These are phyloP conservation scores for Purshia tridentata DNA, from an alignment of 306 rosid genomes.

Conservation along the genomic window DNA sequence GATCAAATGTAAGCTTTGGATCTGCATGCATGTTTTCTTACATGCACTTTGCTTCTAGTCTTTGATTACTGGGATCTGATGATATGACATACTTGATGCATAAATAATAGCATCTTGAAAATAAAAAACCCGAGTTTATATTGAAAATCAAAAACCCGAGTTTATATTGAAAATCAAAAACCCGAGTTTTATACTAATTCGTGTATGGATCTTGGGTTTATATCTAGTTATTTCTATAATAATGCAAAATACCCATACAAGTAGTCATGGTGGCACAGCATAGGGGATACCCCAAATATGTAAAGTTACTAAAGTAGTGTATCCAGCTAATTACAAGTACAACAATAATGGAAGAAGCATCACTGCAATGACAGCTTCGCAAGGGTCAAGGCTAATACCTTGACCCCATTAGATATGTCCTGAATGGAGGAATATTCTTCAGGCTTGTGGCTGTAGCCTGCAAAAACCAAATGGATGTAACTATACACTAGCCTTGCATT, in stretches of 20 bases:
- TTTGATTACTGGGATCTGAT: background rate
- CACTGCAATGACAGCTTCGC: slow-evolving; percentile 78
- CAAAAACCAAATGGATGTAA: slow-evolving; percentile 24
- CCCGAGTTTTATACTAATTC: too few species aligned
- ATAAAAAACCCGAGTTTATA: too few species aligned
- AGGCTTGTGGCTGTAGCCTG: slow-evolving; percentile 98
- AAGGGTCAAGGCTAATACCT: slow-evolving; percentile 75
- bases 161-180: too few species aligned
- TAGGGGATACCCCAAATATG: background rate
- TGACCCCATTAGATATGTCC: slow-evolving; percentile 84
- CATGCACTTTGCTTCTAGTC: background rate
- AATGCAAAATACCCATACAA: background rate
- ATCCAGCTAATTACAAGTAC: slow-evolving; percentile 19
- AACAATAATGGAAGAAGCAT: slow-evolving; percentile 14
- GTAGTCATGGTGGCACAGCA: background rate
- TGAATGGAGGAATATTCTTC: slow-evolving; percentile 71
- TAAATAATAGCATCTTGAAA: background rate
- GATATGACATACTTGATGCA: background rate
- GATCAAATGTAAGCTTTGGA: too few species aligned
- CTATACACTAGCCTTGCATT: background rate
- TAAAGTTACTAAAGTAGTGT: background rate
- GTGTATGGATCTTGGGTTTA: too few species aligned
- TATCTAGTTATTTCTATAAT: too few species aligned
- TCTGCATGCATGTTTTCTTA: background rate
- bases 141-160: too few species aligned